Evolutionary conservation across 1,284 basidiomycete genomes (phyloP), one percentile per base, ranked within the genome.

Genomic region (Heterobasidion occidentale): DNA sequence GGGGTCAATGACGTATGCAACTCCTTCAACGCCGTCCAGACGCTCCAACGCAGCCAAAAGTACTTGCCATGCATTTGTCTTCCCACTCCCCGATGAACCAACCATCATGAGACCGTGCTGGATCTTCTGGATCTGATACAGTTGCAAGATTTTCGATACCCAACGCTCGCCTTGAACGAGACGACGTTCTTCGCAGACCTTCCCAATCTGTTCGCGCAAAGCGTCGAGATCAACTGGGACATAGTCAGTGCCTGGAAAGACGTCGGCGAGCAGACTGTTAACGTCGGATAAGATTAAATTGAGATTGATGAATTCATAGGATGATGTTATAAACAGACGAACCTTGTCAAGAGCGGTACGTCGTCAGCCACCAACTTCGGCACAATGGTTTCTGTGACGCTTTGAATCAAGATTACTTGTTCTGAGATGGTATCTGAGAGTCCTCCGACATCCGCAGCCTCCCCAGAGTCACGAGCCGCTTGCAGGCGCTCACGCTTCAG

Each of bases 41-140:
- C 92, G 81, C 71, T 97, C 93, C 38, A 99, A 76, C 1, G 98
- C 97, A 3, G 86, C 83, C 9, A 99, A 80, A 1, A 99, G 78
- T 46, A 98, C 92, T 65, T 90, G 90, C 96, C 97, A 99, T 0
- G 97, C 96, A 64, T 95, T 92, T 7, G 92, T 97, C 76, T 99
- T 99, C 46, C 97, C 98, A 47, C 85, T 95, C 14, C 96, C 97
- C 6, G 98, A 97, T 0, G 96, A 88, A 2, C 97, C 97, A 52
- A 99, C 97, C 91, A 99, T 96, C 95, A 99, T 99, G 55, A 99
- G 78, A 73, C 97, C 97, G 70, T 99, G 98, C 65, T 98, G 94
- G 60, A 99, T 99, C 77, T 96, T 98, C 73, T 99, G 97, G 58
- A 99, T 98, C 71, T 98, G 97, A 71, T 98, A 99, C 12, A 99